phyloP scores from a whole-genome alignment of 257 asterid genomes.

The Leptodermis oblonga region DNA sequence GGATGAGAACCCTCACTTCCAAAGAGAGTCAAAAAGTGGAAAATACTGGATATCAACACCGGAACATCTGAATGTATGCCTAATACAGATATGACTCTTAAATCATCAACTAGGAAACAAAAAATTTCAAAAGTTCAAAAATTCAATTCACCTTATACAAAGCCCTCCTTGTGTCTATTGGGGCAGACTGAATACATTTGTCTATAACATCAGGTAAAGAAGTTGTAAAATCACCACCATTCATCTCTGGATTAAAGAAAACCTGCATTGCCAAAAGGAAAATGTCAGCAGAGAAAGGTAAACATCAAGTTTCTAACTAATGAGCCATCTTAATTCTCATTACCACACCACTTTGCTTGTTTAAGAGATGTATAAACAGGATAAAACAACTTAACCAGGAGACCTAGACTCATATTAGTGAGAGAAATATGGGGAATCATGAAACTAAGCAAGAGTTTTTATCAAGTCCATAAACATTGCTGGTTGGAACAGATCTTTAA shows the following conservation, averaged over 20 bases:
- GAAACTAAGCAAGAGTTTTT: too few species aligned
- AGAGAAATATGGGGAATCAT: too few species aligned
- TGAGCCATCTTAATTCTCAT: not conserved
- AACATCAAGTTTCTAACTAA: conserved; percentile 7
- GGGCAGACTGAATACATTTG: conserved; percentile 96
- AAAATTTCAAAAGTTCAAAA: conserved; percentile 8
- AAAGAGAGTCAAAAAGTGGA: not conserved
- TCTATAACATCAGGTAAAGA: conserved; percentile 89
- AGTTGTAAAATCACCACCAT: conserved; percentile 55
- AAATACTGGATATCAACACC: conserved; percentile 3
- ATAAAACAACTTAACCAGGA: too few species aligned
- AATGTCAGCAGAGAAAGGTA: conserved; percentile 8
- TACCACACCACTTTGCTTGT: not conserved
- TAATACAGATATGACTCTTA: not conserved
- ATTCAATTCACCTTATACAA: conserved; percentile 70
- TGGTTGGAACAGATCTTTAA: too few species aligned
- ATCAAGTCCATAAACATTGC: too few species aligned
- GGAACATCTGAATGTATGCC: not conserved
- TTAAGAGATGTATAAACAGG: not conserved
- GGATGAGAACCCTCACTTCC: not conserved
- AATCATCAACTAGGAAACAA: conserved; percentile 16
- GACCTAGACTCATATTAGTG: too few species aligned
- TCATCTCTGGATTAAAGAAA: conserved; percentile 93
- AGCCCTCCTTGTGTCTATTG: conserved; percentile 97
- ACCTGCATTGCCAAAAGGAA: conserved; percentile 48